These are phyloP conservation scores for Solanum arcanum DNA, from an alignment of 257 asterid genomes.

Conservation along the genomic window DNA sequence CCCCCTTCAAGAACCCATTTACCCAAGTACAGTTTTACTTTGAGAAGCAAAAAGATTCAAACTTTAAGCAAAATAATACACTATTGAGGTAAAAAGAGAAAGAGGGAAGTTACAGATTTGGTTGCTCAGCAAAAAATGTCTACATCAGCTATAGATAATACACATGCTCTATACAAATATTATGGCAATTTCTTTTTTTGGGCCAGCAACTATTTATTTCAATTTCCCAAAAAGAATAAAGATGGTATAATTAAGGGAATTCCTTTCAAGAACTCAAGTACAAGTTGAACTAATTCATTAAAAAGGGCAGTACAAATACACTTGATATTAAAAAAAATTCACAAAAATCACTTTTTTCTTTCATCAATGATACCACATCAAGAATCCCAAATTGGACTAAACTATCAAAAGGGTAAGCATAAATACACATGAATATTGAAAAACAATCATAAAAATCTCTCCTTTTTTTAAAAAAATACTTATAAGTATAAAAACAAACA, in stretches of 20 bases:
- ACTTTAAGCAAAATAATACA: background rate
- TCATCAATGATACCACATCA: background rate
- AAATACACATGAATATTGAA: background rate
- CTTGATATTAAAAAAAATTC: background rate
- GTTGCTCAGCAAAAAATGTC: background rate
- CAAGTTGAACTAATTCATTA: background rate
- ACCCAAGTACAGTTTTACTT: background rate
- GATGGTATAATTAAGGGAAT: background rate
- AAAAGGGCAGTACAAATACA: background rate
- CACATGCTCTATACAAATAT: background rate
- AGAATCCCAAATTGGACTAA: background rate
- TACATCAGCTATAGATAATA: background rate
- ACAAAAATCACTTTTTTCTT: background rate
- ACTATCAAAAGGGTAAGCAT: background rate
- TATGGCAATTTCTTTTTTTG: background rate
- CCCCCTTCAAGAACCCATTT: background rate
- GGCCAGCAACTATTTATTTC: background rate
- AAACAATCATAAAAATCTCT: background rate
- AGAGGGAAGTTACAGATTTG: background rate
- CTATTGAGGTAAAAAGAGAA: background rate
- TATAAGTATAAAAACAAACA: background rate
- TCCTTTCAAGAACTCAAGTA: background rate
- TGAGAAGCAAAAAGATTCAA: background rate
- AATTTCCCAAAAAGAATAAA: background rate
- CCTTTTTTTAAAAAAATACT: background rate